phyloP scores from a whole-genome alignment of 331 rosid genomes.

The Dryas integrifolia region DNA sequence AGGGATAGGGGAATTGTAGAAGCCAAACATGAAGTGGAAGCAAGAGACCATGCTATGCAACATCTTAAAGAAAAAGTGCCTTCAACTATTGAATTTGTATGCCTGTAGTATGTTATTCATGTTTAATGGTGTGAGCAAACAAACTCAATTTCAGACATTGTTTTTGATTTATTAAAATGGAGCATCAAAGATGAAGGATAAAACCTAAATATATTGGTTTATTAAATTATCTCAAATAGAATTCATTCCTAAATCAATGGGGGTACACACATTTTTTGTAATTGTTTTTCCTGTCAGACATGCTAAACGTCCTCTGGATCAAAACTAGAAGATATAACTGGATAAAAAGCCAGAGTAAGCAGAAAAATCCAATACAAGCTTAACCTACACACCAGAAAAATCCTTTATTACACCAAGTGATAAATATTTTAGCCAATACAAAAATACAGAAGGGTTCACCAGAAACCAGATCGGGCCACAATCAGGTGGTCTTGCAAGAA shows the following conservation, averaged over 20 bases:
- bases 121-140: no score
- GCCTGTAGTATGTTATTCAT: neutral
- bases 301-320: neutral
- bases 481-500: conserved; percentile 3
- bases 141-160: no score
- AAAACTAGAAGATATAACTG: conserved; percentile 44
- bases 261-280: neutral
- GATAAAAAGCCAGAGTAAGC: conserved; percentile 79
- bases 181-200: no score
- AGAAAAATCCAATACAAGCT: conserved; percentile 11
- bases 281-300: neutral
- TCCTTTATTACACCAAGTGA: conserved; percentile 1
- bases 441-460: neutral
- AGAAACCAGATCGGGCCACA: neutral
- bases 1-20: neutral
- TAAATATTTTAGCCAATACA: neutral
- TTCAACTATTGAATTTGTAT: neutral
- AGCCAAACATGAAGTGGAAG: neutral
- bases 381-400: conserved; percentile 43
- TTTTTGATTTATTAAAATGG: no score
- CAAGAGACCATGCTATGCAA: neutral
- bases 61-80: neutral
- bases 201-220: neutral
- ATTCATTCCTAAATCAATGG: neutral
- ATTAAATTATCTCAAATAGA: neutral